Conservation (phyloP, 441 rosid genomes). For the Bruguiera hainesii region DNA sequence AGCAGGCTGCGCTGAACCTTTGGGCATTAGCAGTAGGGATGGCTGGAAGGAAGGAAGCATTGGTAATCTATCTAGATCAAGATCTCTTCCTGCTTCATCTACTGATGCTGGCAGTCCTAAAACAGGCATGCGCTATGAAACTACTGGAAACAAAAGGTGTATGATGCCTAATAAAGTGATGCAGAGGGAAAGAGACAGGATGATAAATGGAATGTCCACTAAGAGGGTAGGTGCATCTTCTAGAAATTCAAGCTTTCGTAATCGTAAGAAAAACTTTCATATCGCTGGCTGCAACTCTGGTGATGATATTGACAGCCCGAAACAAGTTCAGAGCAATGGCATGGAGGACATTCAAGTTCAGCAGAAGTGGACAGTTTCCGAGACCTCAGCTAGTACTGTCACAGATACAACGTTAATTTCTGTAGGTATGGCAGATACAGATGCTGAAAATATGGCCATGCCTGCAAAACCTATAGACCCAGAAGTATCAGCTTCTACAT, state of each 20-base stretch:
- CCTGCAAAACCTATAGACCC: slow-evolving; percentile 28
- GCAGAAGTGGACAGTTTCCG: slow-evolving; percentile 37
- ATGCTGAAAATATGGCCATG: slow-evolving; percentile 29
- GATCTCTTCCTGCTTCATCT: slow-evolving; percentile 67
- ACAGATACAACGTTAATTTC: slow-evolving; percentile 34
- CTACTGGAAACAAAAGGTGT: slow-evolving; percentile 38
- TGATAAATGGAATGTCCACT: slow-evolving; percentile 36
- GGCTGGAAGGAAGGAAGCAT: slow-evolving; percentile 78
- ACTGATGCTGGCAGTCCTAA: slow-evolving; percentile 41
- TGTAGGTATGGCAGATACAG: slow-evolving; percentile 35
- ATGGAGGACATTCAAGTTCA: slow-evolving; percentile 30
- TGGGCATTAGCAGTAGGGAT: slow-evolving; percentile 95
- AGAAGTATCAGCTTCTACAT: slow-evolving; percentile 38
- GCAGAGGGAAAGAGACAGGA: slow-evolving; percentile 45
- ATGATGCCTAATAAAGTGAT: slow-evolving; percentile 42
- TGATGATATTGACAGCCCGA: slow-evolving; percentile 30
- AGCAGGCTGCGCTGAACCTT: slow-evolving; percentile 47
- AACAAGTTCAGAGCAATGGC: slow-evolving; percentile 28
- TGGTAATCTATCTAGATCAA: slow-evolving; percentile 48
- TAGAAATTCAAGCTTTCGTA: slow-evolving; percentile 38
- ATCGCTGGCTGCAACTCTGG: slow-evolving; percentile 23
- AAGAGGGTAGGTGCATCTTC: slow-evolving; percentile 35
- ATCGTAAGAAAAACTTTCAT: slow-evolving; percentile 27
- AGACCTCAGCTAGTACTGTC: slow-evolving; percentile 27
- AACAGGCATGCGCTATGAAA: slow-evolving; percentile 29